Conservation (phyloP, 768 basidiomycete genomes). For the Boletus insuetus region DNA sequence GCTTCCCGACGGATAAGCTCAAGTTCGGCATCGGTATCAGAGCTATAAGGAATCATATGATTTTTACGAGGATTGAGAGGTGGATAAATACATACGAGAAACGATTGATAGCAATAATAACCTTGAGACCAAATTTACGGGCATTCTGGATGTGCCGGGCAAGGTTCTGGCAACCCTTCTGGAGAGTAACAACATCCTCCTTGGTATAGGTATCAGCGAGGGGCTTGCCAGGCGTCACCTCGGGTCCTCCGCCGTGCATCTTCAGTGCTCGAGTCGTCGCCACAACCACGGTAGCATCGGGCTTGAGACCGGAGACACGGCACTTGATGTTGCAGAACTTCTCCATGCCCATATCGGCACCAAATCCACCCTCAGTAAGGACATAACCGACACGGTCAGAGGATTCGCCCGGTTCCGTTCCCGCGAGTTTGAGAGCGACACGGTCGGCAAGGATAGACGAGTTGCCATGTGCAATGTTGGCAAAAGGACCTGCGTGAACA, state of each 20-base stretch:
- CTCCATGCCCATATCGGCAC: slow-evolving; percentile 99
- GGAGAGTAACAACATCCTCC: slow-evolving; percentile 86
- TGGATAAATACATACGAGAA: slow-evolving; percentile 69
- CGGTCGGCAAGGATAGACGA: slow-evolving; percentile 98
- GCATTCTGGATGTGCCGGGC: slow-evolving; percentile 92
- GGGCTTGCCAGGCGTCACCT: slow-evolving; percentile 93
- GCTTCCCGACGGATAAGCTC: slow-evolving; percentile 79
- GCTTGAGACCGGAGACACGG: slow-evolving; percentile 85
- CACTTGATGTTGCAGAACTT: slow-evolving; percentile 99
- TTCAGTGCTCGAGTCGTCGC: slow-evolving; percentile 97
- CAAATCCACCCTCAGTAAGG: slow-evolving; percentile 97
- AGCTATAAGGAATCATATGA: slow-evolving; percentile 40
- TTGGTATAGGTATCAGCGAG: slow-evolving; percentile 91
- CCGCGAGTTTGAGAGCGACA: slow-evolving; percentile 94
- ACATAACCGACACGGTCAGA: slow-evolving; percentile 86
- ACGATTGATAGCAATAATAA: slow-evolving; percentile 92
- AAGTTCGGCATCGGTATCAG: slow-evolving; percentile 88
- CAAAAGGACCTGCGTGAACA: slow-evolving; percentile 98
- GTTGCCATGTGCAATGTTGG: slow-evolving; percentile 98
- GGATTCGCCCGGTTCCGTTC: slow-evolving; percentile 87
- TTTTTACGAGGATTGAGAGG: background rate
- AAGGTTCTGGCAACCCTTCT: slow-evolving; percentile 91
- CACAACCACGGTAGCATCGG: slow-evolving; percentile 93
- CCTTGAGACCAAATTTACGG: slow-evolving; percentile 94
- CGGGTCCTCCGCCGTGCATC: slow-evolving; percentile 99